Conservation (phyloP, 2,329 filamentous ascomycete species). For the Fusarium cicatricum region DNA sequence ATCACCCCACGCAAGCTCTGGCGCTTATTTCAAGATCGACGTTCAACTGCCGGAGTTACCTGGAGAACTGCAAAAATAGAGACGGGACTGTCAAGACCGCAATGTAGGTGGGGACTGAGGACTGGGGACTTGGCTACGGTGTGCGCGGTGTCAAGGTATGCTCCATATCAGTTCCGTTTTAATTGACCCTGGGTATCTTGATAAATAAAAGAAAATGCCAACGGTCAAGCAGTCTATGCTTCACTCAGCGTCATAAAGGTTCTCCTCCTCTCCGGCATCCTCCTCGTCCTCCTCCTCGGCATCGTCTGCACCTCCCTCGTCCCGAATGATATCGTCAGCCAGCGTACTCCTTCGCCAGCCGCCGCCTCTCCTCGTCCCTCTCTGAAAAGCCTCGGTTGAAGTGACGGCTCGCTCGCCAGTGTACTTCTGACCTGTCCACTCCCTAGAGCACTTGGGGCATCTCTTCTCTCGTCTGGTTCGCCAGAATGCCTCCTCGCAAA, state of each 20-base stretch:
- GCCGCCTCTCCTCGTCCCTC: constrained; percentile 49
- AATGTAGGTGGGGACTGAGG: constrained; percentile 3
- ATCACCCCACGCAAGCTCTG: constrained; percentile 19
- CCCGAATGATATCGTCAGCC: constrained; percentile 46
- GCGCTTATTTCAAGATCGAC: constrained; percentile 27
- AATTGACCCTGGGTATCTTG: constrained; percentile 37
- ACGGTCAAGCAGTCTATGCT: not conserved
- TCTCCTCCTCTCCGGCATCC: constrained; percentile 14
- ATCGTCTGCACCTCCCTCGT: constrained; percentile 40
- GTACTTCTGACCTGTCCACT: constrained; percentile 59
- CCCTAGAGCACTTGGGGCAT: constrained; percentile 68
- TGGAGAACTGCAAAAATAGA: constrained; percentile 23
- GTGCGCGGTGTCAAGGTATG: too few relatives aligned
- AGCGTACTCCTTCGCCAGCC: constrained; percentile 45
- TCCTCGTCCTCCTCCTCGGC: constrained; percentile 41
- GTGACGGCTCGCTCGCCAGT: constrained; percentile 67
- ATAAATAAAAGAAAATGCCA: constrained; percentile 12
- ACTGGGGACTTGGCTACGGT: constrained; percentile 2
- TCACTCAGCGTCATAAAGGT: constrained; percentile 28
- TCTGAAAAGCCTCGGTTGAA: constrained; percentile 59
- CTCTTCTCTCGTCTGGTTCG: constrained; percentile 66
- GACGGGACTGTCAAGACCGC: not conserved
- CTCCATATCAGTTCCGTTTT: not conserved
- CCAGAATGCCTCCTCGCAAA: constrained; percentile 79
- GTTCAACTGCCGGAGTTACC: constrained; percentile 20